Conservation (phyloP, 176 grass and related monocot genomes). For the Tillandsia leiboldiana region DNA sequence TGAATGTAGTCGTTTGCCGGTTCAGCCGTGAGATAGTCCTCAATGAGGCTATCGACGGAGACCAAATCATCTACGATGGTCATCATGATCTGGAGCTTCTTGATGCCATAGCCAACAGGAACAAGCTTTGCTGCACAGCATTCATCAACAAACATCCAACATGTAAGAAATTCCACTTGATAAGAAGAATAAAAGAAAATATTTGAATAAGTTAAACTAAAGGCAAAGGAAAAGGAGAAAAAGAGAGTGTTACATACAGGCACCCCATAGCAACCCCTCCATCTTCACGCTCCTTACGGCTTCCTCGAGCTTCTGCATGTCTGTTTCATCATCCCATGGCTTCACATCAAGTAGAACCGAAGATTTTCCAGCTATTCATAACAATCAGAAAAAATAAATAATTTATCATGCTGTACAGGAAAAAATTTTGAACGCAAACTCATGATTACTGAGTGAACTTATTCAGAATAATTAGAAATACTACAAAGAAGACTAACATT, state of each 20-base stretch:
- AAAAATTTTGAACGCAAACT: too few relatives aligned
- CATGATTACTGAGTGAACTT: too few relatives aligned
- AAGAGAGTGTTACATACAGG: conserved; percentile 50
- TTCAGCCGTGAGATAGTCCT: conserved; percentile 40
- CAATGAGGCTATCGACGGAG: conserved; percentile 64
- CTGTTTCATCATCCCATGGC: conserved; percentile 87
- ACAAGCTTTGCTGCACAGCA: conserved; percentile 66
- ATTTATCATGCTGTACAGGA: background rate
- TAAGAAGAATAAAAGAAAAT: background rate
- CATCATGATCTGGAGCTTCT: conserved; percentile 99
- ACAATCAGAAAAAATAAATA: conserved; percentile 4
- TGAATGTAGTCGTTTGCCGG: conserved; percentile 78
- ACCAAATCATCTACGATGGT: conserved; percentile 90
- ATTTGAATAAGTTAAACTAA: background rate
- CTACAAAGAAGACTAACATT: conserved; percentile 35
- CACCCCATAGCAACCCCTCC: conserved; percentile 92
- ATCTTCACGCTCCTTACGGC: conserved; percentile 64
- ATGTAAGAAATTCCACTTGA: background rate
- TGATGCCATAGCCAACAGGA: conserved; percentile 91
- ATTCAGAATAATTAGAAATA: too few relatives aligned
- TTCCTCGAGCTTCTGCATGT: conserved; percentile 94
- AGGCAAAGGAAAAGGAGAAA: background rate
- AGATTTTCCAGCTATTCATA: conserved; percentile 55
- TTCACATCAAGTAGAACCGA: conserved; percentile 91
- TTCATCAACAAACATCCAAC: conserved; percentile 6